Conservation (phyloP, 108 stramenopile genomes). For the Pseudonitzschia multiseries region DNA sequence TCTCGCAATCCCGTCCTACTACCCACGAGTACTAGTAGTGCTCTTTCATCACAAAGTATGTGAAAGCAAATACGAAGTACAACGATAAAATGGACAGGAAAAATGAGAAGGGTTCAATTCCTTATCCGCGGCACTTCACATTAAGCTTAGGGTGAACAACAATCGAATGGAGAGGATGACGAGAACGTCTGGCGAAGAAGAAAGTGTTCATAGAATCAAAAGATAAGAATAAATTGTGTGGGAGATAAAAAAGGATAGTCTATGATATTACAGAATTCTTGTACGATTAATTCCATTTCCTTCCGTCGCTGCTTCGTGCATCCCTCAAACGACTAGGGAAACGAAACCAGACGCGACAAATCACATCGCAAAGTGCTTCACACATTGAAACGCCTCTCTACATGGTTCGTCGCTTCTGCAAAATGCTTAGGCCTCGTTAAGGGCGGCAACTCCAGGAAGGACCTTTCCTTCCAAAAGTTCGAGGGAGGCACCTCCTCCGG, state of each 20-base stretch:
- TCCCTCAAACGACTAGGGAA: neutral
- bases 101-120: too few relatives aligned
- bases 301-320: neutral
- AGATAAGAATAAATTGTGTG: too few relatives aligned
- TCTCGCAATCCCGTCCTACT: too few relatives aligned
- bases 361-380: neutral
- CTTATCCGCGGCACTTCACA: too few relatives aligned
- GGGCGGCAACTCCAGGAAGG: constrained; percentile 97
- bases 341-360: neutral
- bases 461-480: constrained; percentile 99
- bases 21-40: too few relatives aligned
- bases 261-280: constrained; percentile 15
- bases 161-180: too few relatives aligned
- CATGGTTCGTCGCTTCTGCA: neutral
- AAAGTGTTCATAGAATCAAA: too few relatives aligned
- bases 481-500: constrained; percentile 97
- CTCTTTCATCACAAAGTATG: too few relatives aligned
- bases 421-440: constrained; percentile 83
- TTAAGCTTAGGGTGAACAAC: too few relatives aligned
- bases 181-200: too few relatives aligned
- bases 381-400: neutral
- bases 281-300: constrained; percentile 1
- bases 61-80: too few relatives aligned
- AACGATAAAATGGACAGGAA: too few relatives aligned
- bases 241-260: constrained; percentile 1